Conservation (phyloP, 257 asterid genomes). For the Solanum habrochaites region DNA sequence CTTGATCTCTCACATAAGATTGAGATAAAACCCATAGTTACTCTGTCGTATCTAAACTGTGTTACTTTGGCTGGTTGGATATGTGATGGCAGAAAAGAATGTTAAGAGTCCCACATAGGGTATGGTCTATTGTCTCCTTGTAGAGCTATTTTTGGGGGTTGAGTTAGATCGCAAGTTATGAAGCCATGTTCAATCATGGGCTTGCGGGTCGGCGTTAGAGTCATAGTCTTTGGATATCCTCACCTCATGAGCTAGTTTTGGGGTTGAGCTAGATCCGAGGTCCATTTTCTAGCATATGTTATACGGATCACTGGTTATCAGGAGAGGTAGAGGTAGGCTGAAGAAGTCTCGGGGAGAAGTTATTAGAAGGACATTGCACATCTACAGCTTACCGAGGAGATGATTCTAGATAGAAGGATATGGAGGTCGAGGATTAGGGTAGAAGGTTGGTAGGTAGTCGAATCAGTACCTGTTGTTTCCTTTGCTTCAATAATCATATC, state of each 20-base stretch:
- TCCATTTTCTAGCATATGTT: not conserved
- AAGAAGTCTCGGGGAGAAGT: not conserved
- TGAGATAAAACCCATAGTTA: not conserved
- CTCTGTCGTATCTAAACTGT: not conserved
- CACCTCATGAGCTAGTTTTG: not conserved
- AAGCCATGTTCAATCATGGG: not conserved
- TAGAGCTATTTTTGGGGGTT: not conserved
- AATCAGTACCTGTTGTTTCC: not conserved
- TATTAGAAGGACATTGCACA: not conserved
- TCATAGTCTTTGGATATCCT: not conserved
- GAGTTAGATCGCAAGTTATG: not conserved
- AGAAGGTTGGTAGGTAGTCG: not conserved
- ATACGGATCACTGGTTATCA: not conserved
- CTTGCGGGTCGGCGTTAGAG: not conserved
- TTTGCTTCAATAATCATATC: not conserved
- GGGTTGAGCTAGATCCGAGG: not conserved
- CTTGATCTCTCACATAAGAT: not conserved
- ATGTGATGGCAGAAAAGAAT: not conserved
- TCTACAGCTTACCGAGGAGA: not conserved
- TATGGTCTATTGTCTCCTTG: not conserved
- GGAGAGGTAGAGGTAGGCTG: not conserved
- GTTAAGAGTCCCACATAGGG: not conserved
- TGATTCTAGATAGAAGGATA: not conserved
- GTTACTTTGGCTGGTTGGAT: not conserved
- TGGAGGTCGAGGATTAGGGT: not conserved